These are phyloP conservation scores for Obelidium mucronatum DNA, from an alignment of 192 early-diverging fungal genomes.

Conservation along the genomic window DNA sequence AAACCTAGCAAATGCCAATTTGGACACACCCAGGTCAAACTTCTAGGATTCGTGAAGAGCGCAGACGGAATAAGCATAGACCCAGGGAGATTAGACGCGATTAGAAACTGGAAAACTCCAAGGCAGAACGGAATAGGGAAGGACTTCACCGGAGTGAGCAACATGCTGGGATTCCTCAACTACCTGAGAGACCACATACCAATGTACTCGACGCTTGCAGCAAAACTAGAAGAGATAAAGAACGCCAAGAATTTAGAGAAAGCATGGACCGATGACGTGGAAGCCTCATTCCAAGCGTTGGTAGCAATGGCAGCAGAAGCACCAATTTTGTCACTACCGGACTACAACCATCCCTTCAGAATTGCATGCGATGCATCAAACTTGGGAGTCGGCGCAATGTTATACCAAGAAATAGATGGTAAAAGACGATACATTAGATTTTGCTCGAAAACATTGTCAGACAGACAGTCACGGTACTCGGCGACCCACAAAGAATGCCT, in stretches of 20 bases:
- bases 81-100: not conserved
- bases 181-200: not conserved
- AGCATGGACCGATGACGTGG: not conserved
- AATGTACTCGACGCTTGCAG: not conserved
- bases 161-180: slow-evolving; percentile 1
- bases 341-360: not conserved
- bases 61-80: not conserved
- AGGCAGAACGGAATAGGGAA: not conserved
- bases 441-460: not conserved
- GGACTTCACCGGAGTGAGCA: not conserved
- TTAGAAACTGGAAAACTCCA: not conserved
- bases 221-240: not conserved
- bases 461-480: not conserved
- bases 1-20: not conserved
- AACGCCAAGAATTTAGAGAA: not conserved
- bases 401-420: not conserved
- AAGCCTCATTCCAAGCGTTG: not conserved
- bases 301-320: not conserved
- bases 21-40: not conserved
- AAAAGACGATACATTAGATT: not conserved
- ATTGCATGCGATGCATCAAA: slow-evolving; percentile 11
- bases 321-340: not conserved
- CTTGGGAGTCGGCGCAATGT: not conserved
- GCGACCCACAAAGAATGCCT: slow-evolving; percentile 1
- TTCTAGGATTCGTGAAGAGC: slow-evolving; percentile 11